Evolutionary conservation across 2,329 filamentous ascomycete species (phyloP), one percentile per base, ranked within the genome.

Genomic region (Ceratocystis colombiana): DNA sequence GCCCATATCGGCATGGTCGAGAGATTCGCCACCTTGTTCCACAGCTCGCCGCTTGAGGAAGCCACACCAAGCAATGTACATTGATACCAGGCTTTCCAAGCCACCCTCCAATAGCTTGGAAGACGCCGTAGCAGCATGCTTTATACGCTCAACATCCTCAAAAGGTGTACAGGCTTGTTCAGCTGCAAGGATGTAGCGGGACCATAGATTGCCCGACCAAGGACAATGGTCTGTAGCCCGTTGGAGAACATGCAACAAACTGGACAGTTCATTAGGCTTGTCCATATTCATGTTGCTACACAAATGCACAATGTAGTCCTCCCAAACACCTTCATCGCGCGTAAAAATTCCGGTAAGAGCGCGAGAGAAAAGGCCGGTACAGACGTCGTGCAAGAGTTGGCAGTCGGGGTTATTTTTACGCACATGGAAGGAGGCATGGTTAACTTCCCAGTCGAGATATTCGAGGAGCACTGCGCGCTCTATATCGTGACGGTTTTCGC

Each of bases 1-100:
- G 10, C 91, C 93, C 53, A 96, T 88, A 73, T 97, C 91, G 6
- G 93, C 93, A 61, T 96, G 85, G 73, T 96, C 92, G 41, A 88
- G 81, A 65, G 93, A 89, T 73, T 96, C 92, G 67, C 93, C 89
- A 1, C 84, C 84, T 1, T 88, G 85, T 68, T 85, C 84, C 1
- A 84, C 80, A 20, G 93, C 90, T 62, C 87, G 87, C 28, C 94
- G 88, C 70, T 93, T 90, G 22, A 99, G 81, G 71, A 93, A 97
- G 62, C 90, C 91, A 73, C 93, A 96, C 94, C 94, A 99, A 0
- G 92, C 88, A 64, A 90, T 86, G 72, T 96, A 91, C 72, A 97
- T 90, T 71, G 96, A 90, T 68, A 97, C 83, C 41, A 96, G 85
- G 70, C 92, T 89, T 62, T 90, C 85, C 81, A 96, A 88, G 28